Conservation (phyloP, 116 monocot genomes). For the Zostera marina region DNA sequence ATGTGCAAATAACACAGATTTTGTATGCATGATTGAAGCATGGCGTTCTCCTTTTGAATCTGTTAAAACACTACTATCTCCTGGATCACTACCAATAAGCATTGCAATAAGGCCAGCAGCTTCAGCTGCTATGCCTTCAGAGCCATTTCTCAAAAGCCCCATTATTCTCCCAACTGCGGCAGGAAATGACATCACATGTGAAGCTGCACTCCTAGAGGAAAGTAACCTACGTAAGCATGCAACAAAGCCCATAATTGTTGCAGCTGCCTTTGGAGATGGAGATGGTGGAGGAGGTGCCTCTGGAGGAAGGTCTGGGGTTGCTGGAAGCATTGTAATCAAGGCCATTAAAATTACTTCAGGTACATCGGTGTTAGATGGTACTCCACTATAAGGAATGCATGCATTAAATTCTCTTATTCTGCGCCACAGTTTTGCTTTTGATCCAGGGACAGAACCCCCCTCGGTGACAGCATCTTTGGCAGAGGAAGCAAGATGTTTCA, state of each 20-base stretch:
- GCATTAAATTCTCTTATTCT: constrained; percentile 99
- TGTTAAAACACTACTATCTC: constrained; percentile 34
- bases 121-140: constrained; percentile 90
- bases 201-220: constrained; percentile 83
- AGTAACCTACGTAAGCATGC: constrained; percentile 89
- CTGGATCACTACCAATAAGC: constrained; percentile 95
- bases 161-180: constrained; percentile 98
- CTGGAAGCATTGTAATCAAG: constrained; percentile 94
- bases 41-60: constrained; percentile 91
- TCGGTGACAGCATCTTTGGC: constrained; percentile 99
- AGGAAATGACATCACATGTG: constrained; percentile 98
- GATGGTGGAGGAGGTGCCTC: constrained; percentile 91
- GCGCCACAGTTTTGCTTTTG: constrained; percentile 89
- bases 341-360: constrained; percentile 97
- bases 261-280: constrained; percentile 96
- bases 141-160: constrained; percentile 95
- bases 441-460: constrained; percentile 86
- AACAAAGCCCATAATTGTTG: constrained; percentile 91
- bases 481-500: constrained; percentile 82
- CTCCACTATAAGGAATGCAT: constrained; percentile 77
- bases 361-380: constrained; percentile 71
- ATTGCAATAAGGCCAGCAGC: constrained; percentile 77
- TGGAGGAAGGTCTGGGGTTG: constrained; percentile 83
- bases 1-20: constrained; percentile 84
- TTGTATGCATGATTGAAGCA: constrained; percentile 95